Conservation (phyloP, 768 basidiomycete genomes). For the Pisolithus sp. region DNA sequence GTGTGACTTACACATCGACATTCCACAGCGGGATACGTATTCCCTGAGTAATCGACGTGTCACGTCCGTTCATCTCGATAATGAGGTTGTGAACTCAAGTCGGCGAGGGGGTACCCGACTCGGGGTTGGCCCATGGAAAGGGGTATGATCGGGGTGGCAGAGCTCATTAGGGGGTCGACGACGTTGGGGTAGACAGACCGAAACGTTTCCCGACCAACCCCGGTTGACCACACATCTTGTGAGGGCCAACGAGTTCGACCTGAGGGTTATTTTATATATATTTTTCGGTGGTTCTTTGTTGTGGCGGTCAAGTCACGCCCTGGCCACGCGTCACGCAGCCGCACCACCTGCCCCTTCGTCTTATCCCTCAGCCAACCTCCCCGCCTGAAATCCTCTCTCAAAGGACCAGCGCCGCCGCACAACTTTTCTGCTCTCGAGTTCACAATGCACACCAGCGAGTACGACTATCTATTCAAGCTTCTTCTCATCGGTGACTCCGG, state of each 20-base stretch:
- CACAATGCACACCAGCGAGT: conserved; percentile 86
- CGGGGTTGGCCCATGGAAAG: not conserved
- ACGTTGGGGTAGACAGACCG: no score
- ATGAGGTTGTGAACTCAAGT: not conserved
- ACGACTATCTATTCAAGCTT: conserved; percentile 95
- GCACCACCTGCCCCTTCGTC: conserved; percentile 29
- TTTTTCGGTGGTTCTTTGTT: no score
- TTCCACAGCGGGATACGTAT: conserved; percentile 19
- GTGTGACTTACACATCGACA: conserved; percentile 12
- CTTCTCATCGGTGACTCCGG: conserved; percentile 94
- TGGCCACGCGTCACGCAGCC: conserved; percentile 29
- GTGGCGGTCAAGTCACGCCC: conserved; percentile 21
- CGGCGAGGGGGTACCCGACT: no score
- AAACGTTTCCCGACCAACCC: no score
- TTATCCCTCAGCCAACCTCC: conserved; percentile 27
- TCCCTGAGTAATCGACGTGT: conserved; percentile 16
- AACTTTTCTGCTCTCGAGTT: conserved; percentile 14
- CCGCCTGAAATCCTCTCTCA: no score
- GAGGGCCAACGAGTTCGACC: no score
- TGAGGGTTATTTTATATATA: no score
- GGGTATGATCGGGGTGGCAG: no score
- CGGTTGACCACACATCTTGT: no score
- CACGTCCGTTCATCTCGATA: conserved; percentile 10
- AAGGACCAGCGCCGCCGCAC: conserved; percentile 18
- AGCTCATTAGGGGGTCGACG: no score